A percentile compares a stretch with the other conserved stretches of the same genome.
Conservation (phyloP, 2,329 filamentous ascomycete species). For the Colletotrichum trifolii region DNA sequence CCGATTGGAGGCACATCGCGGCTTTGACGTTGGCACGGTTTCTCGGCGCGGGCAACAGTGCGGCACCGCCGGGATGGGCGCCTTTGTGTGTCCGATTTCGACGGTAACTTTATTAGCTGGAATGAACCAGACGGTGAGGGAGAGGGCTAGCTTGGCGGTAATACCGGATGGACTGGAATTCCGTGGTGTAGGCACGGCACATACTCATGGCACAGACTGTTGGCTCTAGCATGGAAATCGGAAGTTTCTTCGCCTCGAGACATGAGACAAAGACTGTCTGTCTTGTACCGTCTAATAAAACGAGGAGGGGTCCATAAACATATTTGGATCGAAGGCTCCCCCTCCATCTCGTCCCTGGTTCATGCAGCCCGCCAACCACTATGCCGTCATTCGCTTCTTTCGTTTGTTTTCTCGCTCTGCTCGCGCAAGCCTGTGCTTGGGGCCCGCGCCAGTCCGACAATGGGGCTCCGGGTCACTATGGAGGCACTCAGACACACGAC, state of each 20-base stretch:
- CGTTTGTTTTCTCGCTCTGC: constrained; percentile 16
- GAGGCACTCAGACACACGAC: constrained; percentile 21
- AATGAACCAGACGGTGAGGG: not conserved
- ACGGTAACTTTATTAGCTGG: constrained; percentile 9
- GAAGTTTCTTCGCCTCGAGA: not conserved
- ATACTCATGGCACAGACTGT: not conserved
- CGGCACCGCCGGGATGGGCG: no score
- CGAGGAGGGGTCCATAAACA: constrained; percentile 1
- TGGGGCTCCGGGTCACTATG: constrained; percentile 30
- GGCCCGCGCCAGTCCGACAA: constrained; percentile 8
- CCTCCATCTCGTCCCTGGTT: not conserved
- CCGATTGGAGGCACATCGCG: not conserved
- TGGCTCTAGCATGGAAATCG: constrained; percentile 1
- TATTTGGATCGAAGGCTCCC: not conserved
- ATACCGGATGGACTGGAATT: no score
- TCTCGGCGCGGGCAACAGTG: no score
- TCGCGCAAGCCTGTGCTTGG: constrained; percentile 21
- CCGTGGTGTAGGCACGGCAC: not conserved
- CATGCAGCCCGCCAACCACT: not conserved
- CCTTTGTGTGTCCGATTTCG: not conserved
- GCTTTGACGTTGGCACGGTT: no score
- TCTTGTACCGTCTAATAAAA: not conserved
- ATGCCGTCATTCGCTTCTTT: constrained; percentile 22
- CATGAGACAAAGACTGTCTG: constrained; percentile 13
- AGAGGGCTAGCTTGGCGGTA: not conserved